Evolutionary conservation across 139 green algal genomes (phyloP), one percentile per base, ranked within the genome.

Genomic region (Pseudopediastrum boryanum): DNA sequence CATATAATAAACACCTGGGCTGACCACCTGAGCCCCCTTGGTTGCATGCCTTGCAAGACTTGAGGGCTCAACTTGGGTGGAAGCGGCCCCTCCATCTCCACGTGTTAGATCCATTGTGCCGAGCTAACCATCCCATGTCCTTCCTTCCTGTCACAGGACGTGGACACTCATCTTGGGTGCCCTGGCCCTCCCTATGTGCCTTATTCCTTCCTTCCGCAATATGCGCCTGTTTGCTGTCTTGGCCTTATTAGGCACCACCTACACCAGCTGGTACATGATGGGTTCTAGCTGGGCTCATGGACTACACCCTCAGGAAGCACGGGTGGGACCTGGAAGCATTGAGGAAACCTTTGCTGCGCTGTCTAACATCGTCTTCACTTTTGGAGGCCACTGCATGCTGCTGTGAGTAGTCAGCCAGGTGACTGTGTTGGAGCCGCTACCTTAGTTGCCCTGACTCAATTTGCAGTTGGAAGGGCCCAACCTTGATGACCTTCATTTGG

Each of bases 361-460:
- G 3, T 12, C 31, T 3, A 77, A 77, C 48, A 77, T 35, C 51
- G 35, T 77, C 29, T 77, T 77, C 33, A 35, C 70, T 0, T 77
- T 77, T 51, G 70, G 70, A 10, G 39, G 68, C 5, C 68, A 76
- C 46, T 76, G 68, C 46, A 76, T 76, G 68, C 68, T 76, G 5
- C 68, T 76, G 68, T 74, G 25, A 74, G 66, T 74, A n/a, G n/a
- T n/a, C n/a, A n/a, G n/a, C n/a, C n/a, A n/a, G n/a, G n/a, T n/a
- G n/a, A n/a, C n/a, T n/a, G n/a, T n/a, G n/a, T n/a, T n/a, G n/a
- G n/a, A n/a, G n/a, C n/a, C n/a, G n/a, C n/a, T n/a, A n/a, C n/a
- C n/a, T n/a, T n/a, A n/a, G n/a, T n/a, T n/a, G n/a, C n/a, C n/a
- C n/a, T n/a, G n/a, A n/a, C n/a, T n/a, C n/a, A n/a, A n/a, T n/a